Evolutionary conservation across 345 rosid genomes (phyloP).

Genomic region (Reutealis trisperma): DNA sequence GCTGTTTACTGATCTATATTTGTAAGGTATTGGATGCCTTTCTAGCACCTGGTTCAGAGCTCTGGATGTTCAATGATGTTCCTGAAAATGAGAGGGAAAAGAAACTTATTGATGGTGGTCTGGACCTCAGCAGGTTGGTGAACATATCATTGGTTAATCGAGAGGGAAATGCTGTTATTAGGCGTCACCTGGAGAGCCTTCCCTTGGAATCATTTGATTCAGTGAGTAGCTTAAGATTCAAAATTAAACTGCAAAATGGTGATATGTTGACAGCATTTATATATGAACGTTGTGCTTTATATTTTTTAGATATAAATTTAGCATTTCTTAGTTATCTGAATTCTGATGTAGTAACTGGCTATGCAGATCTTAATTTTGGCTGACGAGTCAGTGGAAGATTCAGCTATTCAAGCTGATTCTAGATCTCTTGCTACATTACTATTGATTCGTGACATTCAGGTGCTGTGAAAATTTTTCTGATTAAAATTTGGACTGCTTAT

Average conservation of each 20-base stretch:
- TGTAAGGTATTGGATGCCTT: conserved; percentile 68
- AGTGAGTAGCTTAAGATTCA: conserved; percentile 36
- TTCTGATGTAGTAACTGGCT: conserved; percentile 10
- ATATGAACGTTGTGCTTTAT: neutral
- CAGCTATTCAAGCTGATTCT: conserved; percentile 82
- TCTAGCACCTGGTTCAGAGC: conserved; percentile 69
- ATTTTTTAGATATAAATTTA: neutral
- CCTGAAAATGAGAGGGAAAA: conserved; percentile 66
- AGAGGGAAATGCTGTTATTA: conserved; percentile 73
- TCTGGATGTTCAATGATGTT: conserved; percentile 89
- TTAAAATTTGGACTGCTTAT: neutral
- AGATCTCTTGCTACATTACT: conserved; percentile 74
- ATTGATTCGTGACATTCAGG: conserved; percentile 82
- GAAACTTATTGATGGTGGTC: conserved; percentile 73
- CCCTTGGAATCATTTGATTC: conserved; percentile 74
- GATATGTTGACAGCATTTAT: neutral
- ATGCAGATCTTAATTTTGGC: conserved; percentile 71
- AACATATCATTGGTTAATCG: conserved; percentile 62
- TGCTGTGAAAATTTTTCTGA: conserved; percentile 22
- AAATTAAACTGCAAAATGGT: neutral
- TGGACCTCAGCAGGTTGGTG: conserved; percentile 52
- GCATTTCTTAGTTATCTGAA: neutral
- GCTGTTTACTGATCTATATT: conserved; percentile 17
- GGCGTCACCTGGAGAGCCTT: conserved; percentile 75
- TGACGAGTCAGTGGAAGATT: conserved; percentile 77